Evolutionary conservation across 2,329 filamentous ascomycete species (phyloP), one percentile per base, ranked within the genome.

Genomic region (Colletotrichum sp.): DNA sequence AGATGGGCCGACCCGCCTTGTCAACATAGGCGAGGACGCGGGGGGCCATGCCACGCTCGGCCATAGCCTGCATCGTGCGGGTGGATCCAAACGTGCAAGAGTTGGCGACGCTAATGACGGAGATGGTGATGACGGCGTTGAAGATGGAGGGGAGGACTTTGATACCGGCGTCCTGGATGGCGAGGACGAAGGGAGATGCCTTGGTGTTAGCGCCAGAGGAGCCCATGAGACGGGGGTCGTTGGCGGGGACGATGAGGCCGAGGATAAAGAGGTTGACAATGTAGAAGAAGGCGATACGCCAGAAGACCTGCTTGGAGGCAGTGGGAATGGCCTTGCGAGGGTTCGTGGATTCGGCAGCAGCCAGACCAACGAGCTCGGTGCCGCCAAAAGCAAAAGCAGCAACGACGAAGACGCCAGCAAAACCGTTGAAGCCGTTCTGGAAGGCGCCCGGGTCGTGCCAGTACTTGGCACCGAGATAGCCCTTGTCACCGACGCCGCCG

Each of bases 21-120:
- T 93, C 92, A 78, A 94, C 89, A 80, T 93, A 92, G 34, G 88
- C 86, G 39, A 93, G 85, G 79, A 91, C 85, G 76, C 84, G 86
- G 18, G 92, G 92, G 0, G 89, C 92, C 86, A 88, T 88, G 66
- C 87, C 86, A 7, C 84, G 84, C 79, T 86, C 83, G 10, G 87
- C 86, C 76, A 90, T 84, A 6, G 88, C 88, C 79, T 89, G 87
- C 81, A 90, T 85, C 2, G 89, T 90, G 10, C 89, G 86, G 9
- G 87, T 89, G 13, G 87, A 89, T 55, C 87, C 88, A 73, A 87
- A 90, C 5, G 87, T 86, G 81, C 86, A 89, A 18, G 88, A 89
- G 81, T 89, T 89, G 78, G 87, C 89, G 64, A 90, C 88, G 75
- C 84, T 86, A 78, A 90, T 87, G 79, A 90, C 88, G 10, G 88